Percentiles rank a stretch among this genome's conserved stretches.
Evolutionary conservation across 2,329 filamentous ascomycete genomes (phyloP).

Genomic region (Thelonectria blattea): DNA sequence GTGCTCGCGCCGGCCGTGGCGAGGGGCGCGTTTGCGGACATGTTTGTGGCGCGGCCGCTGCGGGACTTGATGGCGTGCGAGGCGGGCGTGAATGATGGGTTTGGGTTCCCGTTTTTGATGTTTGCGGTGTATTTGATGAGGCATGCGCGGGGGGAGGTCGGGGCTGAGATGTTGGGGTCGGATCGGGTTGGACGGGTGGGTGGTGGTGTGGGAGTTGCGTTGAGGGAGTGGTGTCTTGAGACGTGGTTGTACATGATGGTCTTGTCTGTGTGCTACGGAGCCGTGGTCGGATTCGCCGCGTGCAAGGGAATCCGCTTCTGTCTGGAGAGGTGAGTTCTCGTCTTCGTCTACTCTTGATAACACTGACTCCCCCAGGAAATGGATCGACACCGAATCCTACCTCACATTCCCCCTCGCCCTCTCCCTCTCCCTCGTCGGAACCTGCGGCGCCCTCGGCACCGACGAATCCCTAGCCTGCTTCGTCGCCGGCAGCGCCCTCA

Average conservation of each 20-base stretch:
- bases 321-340: constrained; percentile 44
- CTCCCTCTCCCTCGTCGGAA: constrained; percentile 62
- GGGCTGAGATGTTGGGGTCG: too few species aligned
- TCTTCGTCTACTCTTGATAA: too few species aligned
- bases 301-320: constrained; percentile 54
- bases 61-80: constrained; percentile 68
- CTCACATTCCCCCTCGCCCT: constrained; percentile 57
- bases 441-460: constrained; percentile 62
- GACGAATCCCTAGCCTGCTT: constrained; percentile 68
- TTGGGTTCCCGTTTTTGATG: constrained; percentile 67
- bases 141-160: constrained; percentile 46
- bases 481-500: constrained; percentile 63
- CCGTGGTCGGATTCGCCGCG: constrained; percentile 54
- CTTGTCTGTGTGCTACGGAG: constrained; percentile 59
- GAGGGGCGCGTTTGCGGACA: constrained; percentile 66
- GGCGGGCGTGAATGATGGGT: constrained; percentile 67
- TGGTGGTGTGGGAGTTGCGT: constrained; percentile 56
- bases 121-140: constrained; percentile 63
- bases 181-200: constrained; percentile 59
- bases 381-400: constrained; percentile 62
- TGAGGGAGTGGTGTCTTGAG: constrained; percentile 65
- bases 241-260: constrained; percentile 66
- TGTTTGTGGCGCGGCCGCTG: constrained; percentile 62
- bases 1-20: constrained; percentile 68
- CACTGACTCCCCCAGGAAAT: constrained; percentile 45